Evolutionary conservation across 108 stramenopile genomes (phyloP), one percentile per base, ranked within the genome.

Genomic region (Schizochytrium sp.): DNA sequence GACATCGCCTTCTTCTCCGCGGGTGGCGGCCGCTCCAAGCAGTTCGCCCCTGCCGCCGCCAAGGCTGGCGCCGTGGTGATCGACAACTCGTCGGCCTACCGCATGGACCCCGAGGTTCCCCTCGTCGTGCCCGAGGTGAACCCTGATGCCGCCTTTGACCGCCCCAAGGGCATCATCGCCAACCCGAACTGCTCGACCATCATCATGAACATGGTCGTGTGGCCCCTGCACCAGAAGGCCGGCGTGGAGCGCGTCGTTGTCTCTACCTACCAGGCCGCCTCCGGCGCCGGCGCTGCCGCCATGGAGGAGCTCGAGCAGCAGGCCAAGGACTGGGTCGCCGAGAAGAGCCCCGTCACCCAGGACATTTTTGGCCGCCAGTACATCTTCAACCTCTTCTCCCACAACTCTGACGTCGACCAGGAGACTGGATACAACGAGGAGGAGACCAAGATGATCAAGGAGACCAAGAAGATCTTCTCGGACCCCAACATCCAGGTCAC

Each of bases 181-280:
- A 92, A 92, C 89, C 92, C 92, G 2, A 92, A 92, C 87, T 92
- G 92, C 89, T 90, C 92, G 23, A 92, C 92, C 47, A 90, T 90
- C 57, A 90, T 92, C 72, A 59, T 89, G 88, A 60, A 57, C 83
- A 88, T 92, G 88, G 90, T 88, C 28, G 58, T 92, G 34, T 92
- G 57, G 59, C 92, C 92, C 10, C 28, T 92, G 19, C 87, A 91
- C 72, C 29, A 47, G 48, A 45, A 89, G 53, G 88, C 48, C 51
- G 63, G 51, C 44, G 25, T 91, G 6, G 48, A 89, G 58, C 90
- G 88, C 45, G 28, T 60, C 19, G 90, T 92, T 28, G 87, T 92
- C 12, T 88, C 87, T 4, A 92, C 92, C 3, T 92, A 92, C 89
- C 92, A 92, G 72, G 92, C 91, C 4, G 71, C 88, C 5, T 83